phyloP scores from a whole-genome alignment of 2,329 filamentous ascomycete species.

The Phaeomoniella chlamydospora region DNA sequence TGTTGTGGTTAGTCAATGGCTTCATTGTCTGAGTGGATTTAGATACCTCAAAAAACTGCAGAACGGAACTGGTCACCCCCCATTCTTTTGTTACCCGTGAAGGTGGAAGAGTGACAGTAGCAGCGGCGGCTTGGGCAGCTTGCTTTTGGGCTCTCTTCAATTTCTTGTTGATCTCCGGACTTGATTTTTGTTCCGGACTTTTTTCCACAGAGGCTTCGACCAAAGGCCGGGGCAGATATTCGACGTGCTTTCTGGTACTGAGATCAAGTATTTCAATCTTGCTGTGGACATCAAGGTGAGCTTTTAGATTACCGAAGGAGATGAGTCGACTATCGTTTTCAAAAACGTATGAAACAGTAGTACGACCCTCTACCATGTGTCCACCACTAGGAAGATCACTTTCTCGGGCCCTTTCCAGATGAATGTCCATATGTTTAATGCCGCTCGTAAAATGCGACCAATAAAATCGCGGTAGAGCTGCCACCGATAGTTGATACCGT shows the following conservation, averaged over 20 bases:
- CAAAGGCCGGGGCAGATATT: slow-evolving; percentile 62
- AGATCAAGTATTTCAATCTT: slow-evolving; percentile 82
- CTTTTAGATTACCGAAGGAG: slow-evolving; percentile 60
- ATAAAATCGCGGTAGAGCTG: slow-evolving; percentile 78
- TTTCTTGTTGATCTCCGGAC: slow-evolving; percentile 44
- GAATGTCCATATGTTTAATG: slow-evolving; percentile 71
- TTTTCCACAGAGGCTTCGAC: slow-evolving; percentile 26
- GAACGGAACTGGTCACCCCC: slow-evolving; percentile 41
- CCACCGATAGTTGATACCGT: slow-evolving; percentile 71
- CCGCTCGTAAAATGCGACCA: slow-evolving; percentile 79
- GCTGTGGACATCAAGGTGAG: slow-evolving; percentile 63
- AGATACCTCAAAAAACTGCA: slow-evolving; percentile 48
- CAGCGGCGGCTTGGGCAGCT: slow-evolving; percentile 19
- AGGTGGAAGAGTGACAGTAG: slow-evolving; percentile 24
- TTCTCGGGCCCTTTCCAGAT: slow-evolving; percentile 56
- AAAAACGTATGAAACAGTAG: slow-evolving; percentile 82
- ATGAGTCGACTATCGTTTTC: slow-evolving; percentile 72
- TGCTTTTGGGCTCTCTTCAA: slow-evolving; percentile 36
- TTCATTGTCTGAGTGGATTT: slow-evolving; percentile 2
- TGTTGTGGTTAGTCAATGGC: slow-evolving; percentile 1
- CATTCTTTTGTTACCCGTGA: slow-evolving; percentile 28
- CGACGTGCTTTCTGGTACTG: slow-evolving; percentile 58
- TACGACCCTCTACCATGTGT: slow-evolving; percentile 60
- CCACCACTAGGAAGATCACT: slow-evolving; percentile 45
- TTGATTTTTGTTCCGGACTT: slow-evolving; percentile 40